These are phyloP conservation scores for Botrytis fabae DNA, from an alignment of 2,329 filamentous ascomycete genomes.

Conservation along the genomic window DNA sequence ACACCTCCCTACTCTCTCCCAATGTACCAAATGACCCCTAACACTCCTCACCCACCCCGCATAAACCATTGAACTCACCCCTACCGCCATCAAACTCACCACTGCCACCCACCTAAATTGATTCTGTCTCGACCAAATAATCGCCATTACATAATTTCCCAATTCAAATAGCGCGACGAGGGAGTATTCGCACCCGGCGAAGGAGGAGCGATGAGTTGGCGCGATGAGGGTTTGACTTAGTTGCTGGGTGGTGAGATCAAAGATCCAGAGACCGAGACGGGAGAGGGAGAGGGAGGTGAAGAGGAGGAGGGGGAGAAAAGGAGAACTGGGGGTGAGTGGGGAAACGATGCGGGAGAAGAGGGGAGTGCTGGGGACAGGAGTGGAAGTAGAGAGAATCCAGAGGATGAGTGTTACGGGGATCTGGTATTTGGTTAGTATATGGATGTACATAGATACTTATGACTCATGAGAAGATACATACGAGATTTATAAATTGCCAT, in stretches of 20 bases:
- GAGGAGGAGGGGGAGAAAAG: constrained; percentile 37
- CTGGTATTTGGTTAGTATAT: constrained; percentile 27
- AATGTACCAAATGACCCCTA: constrained; percentile 47
- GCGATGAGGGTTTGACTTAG: constrained; percentile 46
- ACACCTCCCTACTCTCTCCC: constrained; percentile 39
- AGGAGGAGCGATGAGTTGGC: constrained; percentile 42
- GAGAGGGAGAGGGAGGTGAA: constrained; percentile 47
- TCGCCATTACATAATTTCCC: constrained; percentile 42
- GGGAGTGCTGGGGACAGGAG: constrained; percentile 9
- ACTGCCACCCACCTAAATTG: constrained; percentile 46
- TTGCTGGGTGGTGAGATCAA: constrained; percentile 48
- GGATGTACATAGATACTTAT: neutral
- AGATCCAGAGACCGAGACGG: constrained; percentile 48
- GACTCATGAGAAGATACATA: constrained; percentile 29
- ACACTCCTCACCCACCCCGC: constrained; percentile 44
- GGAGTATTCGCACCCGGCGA: constrained; percentile 46
- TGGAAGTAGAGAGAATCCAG: constrained; percentile 36
- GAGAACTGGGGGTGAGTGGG: constrained; percentile 19
- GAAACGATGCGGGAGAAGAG: constrained; percentile 39
- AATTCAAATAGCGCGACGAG: constrained; percentile 46
- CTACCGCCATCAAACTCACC: constrained; percentile 42
- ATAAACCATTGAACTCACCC: constrained; percentile 41
- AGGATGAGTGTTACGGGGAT: constrained; percentile 43
- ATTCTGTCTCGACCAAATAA: constrained; percentile 42
- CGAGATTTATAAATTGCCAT: constrained; percentile 46